phyloP scores from a whole-genome alignment of 805 yeast genomes.

The Saccharomycopsis capsularis region DNA sequence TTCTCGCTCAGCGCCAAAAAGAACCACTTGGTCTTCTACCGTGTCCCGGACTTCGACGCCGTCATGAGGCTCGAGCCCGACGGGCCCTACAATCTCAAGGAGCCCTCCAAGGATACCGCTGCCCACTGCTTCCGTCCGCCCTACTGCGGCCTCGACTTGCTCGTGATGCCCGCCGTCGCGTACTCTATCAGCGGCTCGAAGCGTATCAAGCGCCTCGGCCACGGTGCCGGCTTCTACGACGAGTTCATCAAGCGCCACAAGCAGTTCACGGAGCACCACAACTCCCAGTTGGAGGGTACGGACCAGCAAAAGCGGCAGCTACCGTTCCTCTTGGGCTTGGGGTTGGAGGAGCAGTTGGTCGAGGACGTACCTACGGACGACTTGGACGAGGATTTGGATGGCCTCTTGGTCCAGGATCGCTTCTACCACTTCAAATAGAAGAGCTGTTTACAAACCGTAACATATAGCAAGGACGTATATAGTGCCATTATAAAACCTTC shows the following conservation, averaged over 20 bases:
- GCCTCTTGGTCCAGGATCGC: slow-evolving; percentile 38
- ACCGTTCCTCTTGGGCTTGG: slow-evolving; percentile 55
- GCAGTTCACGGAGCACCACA: slow-evolving; percentile 19
- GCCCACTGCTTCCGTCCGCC: slow-evolving; percentile 8
- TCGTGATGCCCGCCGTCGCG: slow-evolving; percentile 83
- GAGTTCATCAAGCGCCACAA: slow-evolving; percentile 52
- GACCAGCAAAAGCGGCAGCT: slow-evolving; percentile 1
- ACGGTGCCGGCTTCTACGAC: slow-evolving; percentile 92
- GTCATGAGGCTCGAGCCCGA: slow-evolving; percentile 48
- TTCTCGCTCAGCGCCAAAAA: slow-evolving; percentile 14
- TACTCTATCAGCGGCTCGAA: slow-evolving; percentile 37
- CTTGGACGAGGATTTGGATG: slow-evolving; percentile 59
- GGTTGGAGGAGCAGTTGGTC: slow-evolving; percentile 57
- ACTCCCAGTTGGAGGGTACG: slow-evolving; percentile 13
- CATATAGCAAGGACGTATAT: too few species aligned
- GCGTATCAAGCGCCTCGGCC: slow-evolving; percentile 61
- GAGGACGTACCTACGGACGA: slow-evolving; percentile 46
- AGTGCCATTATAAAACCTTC: too few species aligned
- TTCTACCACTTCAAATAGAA: slow-evolving; percentile 22
- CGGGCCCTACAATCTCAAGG: slow-evolving; percentile 62
- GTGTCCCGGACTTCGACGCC: slow-evolving; percentile 36
- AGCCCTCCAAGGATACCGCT: slow-evolving; percentile 43
- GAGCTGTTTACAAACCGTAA: too few species aligned
- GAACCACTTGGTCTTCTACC: slow-evolving; percentile 45
- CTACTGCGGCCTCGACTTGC: slow-evolving; percentile 52